Evolutionary conservation across 2,329 filamentous ascomycete genomes (phyloP).

Genomic region (Colletotrichum endophyticum): DNA sequence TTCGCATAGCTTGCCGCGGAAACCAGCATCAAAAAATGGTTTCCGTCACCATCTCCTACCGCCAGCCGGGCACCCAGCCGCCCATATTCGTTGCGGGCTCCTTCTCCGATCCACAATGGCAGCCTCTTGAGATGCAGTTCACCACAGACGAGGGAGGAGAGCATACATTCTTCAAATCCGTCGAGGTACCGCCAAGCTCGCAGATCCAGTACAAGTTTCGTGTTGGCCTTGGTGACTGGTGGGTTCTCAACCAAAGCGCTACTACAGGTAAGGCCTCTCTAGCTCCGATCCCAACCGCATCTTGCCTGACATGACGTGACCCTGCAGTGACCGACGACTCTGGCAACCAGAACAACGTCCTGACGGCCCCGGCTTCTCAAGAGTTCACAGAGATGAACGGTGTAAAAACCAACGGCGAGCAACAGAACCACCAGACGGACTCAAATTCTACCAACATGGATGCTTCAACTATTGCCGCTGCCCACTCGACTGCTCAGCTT

Average conservation of each 20-base stretch:
- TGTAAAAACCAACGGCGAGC: not conserved
- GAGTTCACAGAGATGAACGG: not conserved
- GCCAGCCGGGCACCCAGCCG: slow-evolving; percentile 62
- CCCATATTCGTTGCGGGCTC: slow-evolving; percentile 75
- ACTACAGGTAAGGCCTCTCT: slow-evolving; percentile 56
- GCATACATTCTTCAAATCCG: slow-evolving; percentile 60
- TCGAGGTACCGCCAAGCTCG: slow-evolving; percentile 59
- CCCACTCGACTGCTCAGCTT: slow-evolving; percentile 16
- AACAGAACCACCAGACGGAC: not conserved
- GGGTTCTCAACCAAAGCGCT: slow-evolving; percentile 68
- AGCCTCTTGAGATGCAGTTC: slow-evolving; percentile 68
- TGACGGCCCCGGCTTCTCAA: slow-evolving; percentile 31
- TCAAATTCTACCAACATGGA: not conserved
- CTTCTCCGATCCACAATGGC: slow-evolving; percentile 72
- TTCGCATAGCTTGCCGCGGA: slow-evolving; percentile 24
- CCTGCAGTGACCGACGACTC: slow-evolving; percentile 41
- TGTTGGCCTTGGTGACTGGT: slow-evolving; percentile 70
- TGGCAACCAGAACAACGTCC: slow-evolving; percentile 55
- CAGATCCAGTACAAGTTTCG: slow-evolving; percentile 79
- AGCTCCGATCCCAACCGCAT: not conserved
- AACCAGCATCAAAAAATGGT: slow-evolving; percentile 24
- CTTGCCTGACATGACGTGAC: not conserved
- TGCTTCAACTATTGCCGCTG: not conserved
- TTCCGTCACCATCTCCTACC: slow-evolving; percentile 64
- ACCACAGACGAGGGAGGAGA: slow-evolving; percentile 56